Evolutionary conservation across 1,139 yeast species (phyloP).

Genomic region (Yamadazyma triangularis): DNA sequence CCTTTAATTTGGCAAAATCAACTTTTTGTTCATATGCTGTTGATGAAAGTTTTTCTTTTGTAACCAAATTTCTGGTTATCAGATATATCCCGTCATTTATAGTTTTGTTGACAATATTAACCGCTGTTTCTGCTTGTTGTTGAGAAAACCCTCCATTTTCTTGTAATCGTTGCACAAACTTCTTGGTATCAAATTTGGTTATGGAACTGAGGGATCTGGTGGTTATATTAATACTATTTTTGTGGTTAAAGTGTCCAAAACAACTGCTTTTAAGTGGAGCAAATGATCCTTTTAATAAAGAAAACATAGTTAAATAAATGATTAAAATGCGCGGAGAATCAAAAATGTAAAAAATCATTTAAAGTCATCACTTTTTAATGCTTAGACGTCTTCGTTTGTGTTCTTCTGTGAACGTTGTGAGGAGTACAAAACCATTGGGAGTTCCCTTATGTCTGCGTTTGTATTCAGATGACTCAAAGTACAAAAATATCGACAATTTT

Average conservation of each 20-base stretch:
- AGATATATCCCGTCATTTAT: conserved; percentile 78
- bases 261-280: too few relatives aligned
- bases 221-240: too few relatives aligned
- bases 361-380: too few relatives aligned
- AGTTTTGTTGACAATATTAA: conserved; percentile 69
- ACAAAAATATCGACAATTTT: conserved; percentile 30
- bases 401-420: too few relatives aligned
- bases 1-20: conserved; percentile 89
- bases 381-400: too few relatives aligned
- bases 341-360: too few relatives aligned
- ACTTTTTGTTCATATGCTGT: conserved; percentile 94
- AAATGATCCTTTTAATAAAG: too few relatives aligned
- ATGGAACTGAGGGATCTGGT: conserved; percentile 2
- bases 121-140: conserved; percentile 78
- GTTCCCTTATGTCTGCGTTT: background rate
- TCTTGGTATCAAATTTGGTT: conserved; percentile 71
- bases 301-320: too few relatives aligned
- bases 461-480: conserved; percentile 4
- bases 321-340: too few relatives aligned
- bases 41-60: conserved; percentile 75
- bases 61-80: conserved; percentile 71
- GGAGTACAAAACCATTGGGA: too few relatives aligned
- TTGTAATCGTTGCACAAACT: conserved; percentile 65
- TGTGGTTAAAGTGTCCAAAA: too few relatives aligned
- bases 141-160: conserved; percentile 65